These are phyloP conservation scores for Pythium aquatile DNA, from an alignment of 352 stramenopile species.

Conservation along the genomic window DNA sequence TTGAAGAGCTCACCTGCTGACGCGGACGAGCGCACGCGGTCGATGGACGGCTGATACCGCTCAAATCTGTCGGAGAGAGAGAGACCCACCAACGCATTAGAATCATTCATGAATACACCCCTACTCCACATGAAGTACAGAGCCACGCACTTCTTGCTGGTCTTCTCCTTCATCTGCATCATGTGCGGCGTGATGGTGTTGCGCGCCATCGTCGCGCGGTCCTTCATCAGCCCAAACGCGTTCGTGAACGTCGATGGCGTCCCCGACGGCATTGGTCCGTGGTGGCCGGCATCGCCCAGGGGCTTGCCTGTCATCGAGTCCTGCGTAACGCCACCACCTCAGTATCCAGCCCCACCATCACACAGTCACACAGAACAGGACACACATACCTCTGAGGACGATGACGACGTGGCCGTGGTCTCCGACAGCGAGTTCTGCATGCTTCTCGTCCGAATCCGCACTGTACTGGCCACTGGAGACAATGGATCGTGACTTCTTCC, in stretches of 20 bases:
- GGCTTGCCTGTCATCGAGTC: conserved; percentile 23
- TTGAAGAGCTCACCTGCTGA: conserved; percentile 41
- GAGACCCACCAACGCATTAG: background rate
- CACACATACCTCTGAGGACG: conserved; percentile 9
- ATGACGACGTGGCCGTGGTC: conserved; percentile 21
- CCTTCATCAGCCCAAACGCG: conserved; percentile 30
- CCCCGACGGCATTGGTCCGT: background rate
- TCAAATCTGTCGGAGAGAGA: conserved; percentile 37
- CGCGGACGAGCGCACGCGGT: conserved; percentile 70
- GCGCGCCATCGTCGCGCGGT: conserved; percentile 29
- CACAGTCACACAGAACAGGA: background rate
- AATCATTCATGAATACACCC: too few relatives aligned
- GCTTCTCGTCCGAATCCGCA: background rate
- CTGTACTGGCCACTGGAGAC: background rate
- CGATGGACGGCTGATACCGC: conserved; percentile 75
- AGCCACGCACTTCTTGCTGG: conserved; percentile 26
- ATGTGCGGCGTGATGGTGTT: conserved; percentile 38
- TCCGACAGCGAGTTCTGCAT: conserved; percentile 27
- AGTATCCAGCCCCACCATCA: background rate
- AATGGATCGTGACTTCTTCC: too few relatives aligned
- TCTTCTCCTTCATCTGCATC: conserved; percentile 32
- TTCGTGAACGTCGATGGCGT: conserved; percentile 16
- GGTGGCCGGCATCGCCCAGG: background rate
- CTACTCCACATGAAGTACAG: too few relatives aligned
- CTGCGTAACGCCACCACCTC: background rate